A percentile compares a stretch with the other conserved stretches of the same genome.
These are phyloP conservation scores for Rhynchospora pubera DNA, from an alignment of 176 grass and related monocot species.

Conservation along the genomic window DNA sequence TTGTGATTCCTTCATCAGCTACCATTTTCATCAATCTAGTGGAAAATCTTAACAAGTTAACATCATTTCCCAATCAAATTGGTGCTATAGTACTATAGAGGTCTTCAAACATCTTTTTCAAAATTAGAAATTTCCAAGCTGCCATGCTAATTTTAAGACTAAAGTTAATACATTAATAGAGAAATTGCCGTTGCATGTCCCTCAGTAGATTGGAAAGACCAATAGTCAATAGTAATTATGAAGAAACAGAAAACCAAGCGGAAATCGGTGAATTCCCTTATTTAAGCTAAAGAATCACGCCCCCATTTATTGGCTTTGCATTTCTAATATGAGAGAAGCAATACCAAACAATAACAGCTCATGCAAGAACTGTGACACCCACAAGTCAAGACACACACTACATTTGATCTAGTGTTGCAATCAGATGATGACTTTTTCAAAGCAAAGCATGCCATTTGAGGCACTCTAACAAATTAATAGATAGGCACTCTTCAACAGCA, in stretches of 20 bases:
- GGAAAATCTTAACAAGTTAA: not conserved
- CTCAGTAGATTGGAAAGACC: not conserved
- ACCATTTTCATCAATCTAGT: not conserved
- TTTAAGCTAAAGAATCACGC: not conserved
- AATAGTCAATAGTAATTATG: not conserved
- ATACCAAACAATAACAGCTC: not conserved
- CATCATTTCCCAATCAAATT: constrained; percentile 2
- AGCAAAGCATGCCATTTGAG: not conserved
- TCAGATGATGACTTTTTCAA: not conserved
- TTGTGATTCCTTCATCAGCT: not conserved
- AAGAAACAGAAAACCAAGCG: not conserved
- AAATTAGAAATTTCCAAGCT: not conserved
- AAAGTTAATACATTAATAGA: constrained; percentile 1
- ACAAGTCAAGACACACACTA: not conserved
- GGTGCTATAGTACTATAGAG: not conserved
- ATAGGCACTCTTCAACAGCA: constrained; percentile 18
- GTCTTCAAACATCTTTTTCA: not conserved
- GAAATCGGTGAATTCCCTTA: not conserved
- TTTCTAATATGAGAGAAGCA: not conserved
- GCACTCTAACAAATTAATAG: constrained; percentile 1
- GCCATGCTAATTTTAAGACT: not conserved
- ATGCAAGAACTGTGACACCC: not conserved
- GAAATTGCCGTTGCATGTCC: not conserved
- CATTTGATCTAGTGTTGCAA: not conserved
- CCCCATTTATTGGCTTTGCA: not conserved